Evolutionary conservation across 2,329 filamentous ascomycete genomes (phyloP), one percentile per base, ranked within the genome.

Genomic region (Thelonectria olida): DNA sequence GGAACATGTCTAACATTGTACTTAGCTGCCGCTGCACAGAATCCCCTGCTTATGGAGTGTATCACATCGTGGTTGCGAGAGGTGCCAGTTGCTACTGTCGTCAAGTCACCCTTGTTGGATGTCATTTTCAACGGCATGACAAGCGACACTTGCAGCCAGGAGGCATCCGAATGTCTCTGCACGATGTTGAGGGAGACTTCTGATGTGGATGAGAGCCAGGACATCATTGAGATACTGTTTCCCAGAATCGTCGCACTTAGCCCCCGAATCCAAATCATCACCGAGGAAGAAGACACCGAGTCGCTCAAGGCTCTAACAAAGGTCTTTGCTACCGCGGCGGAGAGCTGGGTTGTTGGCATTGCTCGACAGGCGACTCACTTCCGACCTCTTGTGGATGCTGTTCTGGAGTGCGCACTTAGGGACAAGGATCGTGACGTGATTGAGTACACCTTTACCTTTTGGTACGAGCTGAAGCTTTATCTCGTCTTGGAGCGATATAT

Each of bases 391-490:
- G 95, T 99, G 10, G 93, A 97, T 72, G 89, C 91, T 7, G 89
- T 99, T 15, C 84, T 98, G n/a, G 94, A 98, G 79, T 97, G 93
- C 73, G 94, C 92, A 62, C 88, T 91, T 10, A 87, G 91, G 67
- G 96, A 99, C 76, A 89, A 89, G 74, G 95, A 97, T 54, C 88
- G 91, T 63, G 96, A 99, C 67, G 93, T 94, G 5, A 93, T 99
- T 65, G 92, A 93, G 54, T 89, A 96, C 72, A 99, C 96, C 0
- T 99, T 99, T 79, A 89, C 88, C 68, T 98, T 99, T 80, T 99
- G 96, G 96, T 98, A 96, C 75, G 96, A 99, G 74, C 85, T 99
- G 47, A 99, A 99, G 82, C 93, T 97, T 76, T 97, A 97, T 75
- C 84, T 99, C 48, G 93, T 94, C 2, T 79, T 99, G 54, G 95